These are phyloP conservation scores for Abrus pulchellus DNA, from an alignment of 306 rosid species.

Conservation along the genomic window DNA sequence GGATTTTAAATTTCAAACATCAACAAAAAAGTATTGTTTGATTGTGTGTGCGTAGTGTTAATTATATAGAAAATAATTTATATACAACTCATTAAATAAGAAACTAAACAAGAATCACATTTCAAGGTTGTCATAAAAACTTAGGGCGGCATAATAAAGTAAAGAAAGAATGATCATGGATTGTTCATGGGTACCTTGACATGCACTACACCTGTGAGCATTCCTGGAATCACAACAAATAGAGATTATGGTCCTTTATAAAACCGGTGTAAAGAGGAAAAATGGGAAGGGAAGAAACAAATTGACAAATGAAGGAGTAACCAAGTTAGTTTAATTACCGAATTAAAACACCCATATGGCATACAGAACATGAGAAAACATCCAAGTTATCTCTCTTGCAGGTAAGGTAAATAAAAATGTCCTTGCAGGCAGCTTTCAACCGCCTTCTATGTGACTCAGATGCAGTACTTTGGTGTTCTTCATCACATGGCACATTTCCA, in stretches of 20 bases:
- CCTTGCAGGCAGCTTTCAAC: constrained; percentile 62
- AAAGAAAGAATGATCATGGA: constrained; percentile 29
- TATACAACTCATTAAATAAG: not conserved
- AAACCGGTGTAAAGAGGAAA: constrained; percentile 26
- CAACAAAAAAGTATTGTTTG: not conserved
- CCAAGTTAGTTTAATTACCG: constrained; percentile 58
- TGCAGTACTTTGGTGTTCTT: constrained; percentile 55
- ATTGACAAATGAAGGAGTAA: constrained; percentile 3
- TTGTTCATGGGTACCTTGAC: constrained; percentile 74
- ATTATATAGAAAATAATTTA: constrained; percentile 10
- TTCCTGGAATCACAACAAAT: constrained; percentile 64
- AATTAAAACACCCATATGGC: constrained; percentile 67
- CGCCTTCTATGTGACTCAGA: constrained; percentile 57
- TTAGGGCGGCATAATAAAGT: constrained; percentile 27
- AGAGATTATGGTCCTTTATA: constrained; percentile 38
- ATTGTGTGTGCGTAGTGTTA: not conserved
- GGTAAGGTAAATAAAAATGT: constrained; percentile 78
- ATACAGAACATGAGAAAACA: constrained; percentile 69
- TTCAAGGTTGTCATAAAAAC: constrained; percentile 17
- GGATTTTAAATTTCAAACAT: constrained; percentile 41
- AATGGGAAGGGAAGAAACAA: not conserved
- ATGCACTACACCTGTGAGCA: constrained; percentile 75
- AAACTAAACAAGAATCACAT: constrained; percentile 14
- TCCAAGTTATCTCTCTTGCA: constrained; percentile 90
- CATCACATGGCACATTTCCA: constrained; percentile 50